These are phyloP conservation scores for Gymnopus androsaceus DNA, from an alignment of 1,284 basidiomycete genomes.

Conservation along the genomic window DNA sequence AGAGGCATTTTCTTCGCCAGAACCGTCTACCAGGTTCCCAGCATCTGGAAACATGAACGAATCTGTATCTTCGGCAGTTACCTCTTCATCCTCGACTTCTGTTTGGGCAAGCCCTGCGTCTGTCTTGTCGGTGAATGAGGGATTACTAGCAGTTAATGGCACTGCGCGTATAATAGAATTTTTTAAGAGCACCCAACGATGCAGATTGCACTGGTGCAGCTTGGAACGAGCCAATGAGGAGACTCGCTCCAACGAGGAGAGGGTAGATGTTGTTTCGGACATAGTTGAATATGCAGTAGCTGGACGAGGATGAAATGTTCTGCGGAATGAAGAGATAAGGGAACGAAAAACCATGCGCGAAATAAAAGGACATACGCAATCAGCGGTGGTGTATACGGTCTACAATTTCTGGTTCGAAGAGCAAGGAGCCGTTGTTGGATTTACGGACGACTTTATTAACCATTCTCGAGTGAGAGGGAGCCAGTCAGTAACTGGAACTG, in stretches of 20 bases:
- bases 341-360: constrained; percentile 24
- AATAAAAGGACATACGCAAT: constrained; percentile 12
- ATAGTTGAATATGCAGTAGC: constrained; percentile 31
- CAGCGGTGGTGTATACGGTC: constrained; percentile 75
- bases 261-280: constrained; percentile 44
- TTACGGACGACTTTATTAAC: constrained; percentile 77
- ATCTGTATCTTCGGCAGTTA: constrained; percentile 50
- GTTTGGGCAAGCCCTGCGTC: neutral
- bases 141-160: constrained; percentile 33
- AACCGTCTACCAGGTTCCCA: constrained; percentile 50
- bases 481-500: constrained; percentile 39
- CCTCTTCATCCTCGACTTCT: constrained; percentile 35
- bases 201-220: constrained; percentile 73
- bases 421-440: constrained; percentile 79
- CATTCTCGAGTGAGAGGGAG: constrained; percentile 60
- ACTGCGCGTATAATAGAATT: constrained; percentile 68
- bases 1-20: constrained; percentile 43
- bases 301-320: constrained; percentile 11
- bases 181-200: constrained; percentile 84
- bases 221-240: constrained; percentile 75
- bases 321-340: constrained; percentile 1
- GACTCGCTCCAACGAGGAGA: no score
- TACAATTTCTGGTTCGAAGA: constrained; percentile 83
- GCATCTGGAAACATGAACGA: constrained; percentile 80
- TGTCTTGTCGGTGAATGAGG: constrained; percentile 25